Base-by-base conservation (phyloP, 495 filamentous ascomycete species). In the Daldinia childiae region DNA sequence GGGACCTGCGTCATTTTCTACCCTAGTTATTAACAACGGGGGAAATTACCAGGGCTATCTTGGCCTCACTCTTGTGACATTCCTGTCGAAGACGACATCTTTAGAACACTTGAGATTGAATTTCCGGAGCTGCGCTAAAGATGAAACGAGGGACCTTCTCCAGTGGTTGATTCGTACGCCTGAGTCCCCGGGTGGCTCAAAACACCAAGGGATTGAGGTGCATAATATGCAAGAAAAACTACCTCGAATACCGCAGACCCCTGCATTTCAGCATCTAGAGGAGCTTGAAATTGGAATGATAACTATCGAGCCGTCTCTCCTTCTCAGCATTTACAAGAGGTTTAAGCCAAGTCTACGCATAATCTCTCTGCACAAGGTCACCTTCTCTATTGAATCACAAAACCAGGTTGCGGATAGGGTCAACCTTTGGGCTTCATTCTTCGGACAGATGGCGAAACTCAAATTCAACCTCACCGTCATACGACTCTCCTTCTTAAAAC, bases 221-320 rank as follows among this genome's bases (percentile, higher is more conserved):
- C 17, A n/a, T 21, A 21, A n/a, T 1, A 29, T 41, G n/a, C 72
- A 34, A 29, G 26, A 41, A 14, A 48, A 24, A 11, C 60, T 58
- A 21, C 74, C 71, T 15, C 45, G 15, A 4, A 38, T 62, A 38
- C 72, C 62, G 12, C 62, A 6, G 9, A 12, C 59, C 32, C 66
- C 66, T n/a, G n/a, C 6, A 1, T 69, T 84, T 19, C 58, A 71
- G 4, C 58, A 71, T 6, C 72, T 85, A 0, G 61, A 77, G 34
- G 66, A 70, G 4, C 68, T 86, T 6, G 81, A 84, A 5, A 68
- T 86, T 12, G 83, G 83, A 11, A 71, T 72, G 65, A 56, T 76
- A 24, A 52, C 43, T 0, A 61, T 79, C 17, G 12, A 58, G 0
- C 51, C 66, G 8, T 1, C 45, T 0, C 29, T 60, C 0, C 43